phyloP scores from a whole-genome alignment of 148 eudicot genomes.

The Tetragonia tetragonoides region DNA sequence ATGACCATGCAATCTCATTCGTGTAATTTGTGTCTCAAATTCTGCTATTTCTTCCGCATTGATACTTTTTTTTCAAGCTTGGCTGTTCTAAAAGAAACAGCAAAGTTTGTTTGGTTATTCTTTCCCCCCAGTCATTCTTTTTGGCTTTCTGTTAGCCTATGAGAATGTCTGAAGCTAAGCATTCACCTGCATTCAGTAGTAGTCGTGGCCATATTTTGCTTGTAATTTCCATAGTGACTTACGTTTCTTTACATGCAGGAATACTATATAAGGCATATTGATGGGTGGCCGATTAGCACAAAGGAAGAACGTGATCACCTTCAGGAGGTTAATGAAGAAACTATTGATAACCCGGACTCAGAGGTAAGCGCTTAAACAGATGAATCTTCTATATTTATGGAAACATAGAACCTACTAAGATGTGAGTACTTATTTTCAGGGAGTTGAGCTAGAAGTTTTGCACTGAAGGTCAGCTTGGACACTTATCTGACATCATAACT shows the following conservation, averaged over 20 bases:
- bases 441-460: slow-evolving; percentile 58
- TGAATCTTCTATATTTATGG: background rate
- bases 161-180: background rate
- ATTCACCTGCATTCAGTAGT: background rate
- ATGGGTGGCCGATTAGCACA: slow-evolving; percentile 51
- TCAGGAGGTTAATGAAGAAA: slow-evolving; percentile 54
- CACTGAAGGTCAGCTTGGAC: slow-evolving; percentile 46
- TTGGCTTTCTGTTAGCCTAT: background rate
- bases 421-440: slow-evolving; percentile 35
- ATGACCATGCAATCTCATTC: no score
- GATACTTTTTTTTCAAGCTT: background rate
- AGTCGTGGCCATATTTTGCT: background rate
- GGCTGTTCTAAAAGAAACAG: background rate
- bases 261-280: slow-evolving; percentile 59
- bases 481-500: slow-evolving; percentile 57
- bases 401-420: background rate
- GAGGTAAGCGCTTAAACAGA: slow-evolving; percentile 38
- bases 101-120: background rate
- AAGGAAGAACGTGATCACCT: slow-evolving; percentile 56
- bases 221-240: background rate
- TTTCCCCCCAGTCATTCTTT: no score
- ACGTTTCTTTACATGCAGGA: slow-evolving; percentile 37
- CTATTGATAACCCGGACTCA: slow-evolving; percentile 49
- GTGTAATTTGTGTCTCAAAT: background rate
- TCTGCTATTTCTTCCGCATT: background rate